Conservation (phyloP, 2,329 filamentous ascomycete genomes). For the Neopestalotiopsis rosae region DNA sequence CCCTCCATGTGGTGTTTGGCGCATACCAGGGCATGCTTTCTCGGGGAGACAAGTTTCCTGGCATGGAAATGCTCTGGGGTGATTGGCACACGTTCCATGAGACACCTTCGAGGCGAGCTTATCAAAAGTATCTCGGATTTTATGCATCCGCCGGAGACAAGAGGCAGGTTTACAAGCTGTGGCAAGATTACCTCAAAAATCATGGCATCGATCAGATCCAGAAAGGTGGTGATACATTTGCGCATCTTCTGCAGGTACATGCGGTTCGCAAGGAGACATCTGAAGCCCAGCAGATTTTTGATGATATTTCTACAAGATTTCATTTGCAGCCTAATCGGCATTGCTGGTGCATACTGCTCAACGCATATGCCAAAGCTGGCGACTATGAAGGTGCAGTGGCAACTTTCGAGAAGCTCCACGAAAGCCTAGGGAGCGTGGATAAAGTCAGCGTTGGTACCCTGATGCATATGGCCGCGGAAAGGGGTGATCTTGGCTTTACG, state of each 20-base stretch:
- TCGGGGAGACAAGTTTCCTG: constrained; percentile 42
- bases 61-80: constrained; percentile 51
- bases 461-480: constrained; percentile 72
- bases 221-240: constrained; percentile 44
- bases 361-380: constrained; percentile 68
- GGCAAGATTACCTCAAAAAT: constrained; percentile 45
- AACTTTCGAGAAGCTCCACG: constrained; percentile 65
- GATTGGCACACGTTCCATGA: constrained; percentile 53
- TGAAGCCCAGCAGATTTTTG: constrained; percentile 65
- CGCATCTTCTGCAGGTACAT: constrained; percentile 73
- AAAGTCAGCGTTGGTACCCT: constrained; percentile 72
- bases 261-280: constrained; percentile 69
- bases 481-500: constrained; percentile 76
- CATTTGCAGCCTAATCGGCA: constrained; percentile 59
- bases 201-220: constrained; percentile 40
- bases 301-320: constrained; percentile 62
- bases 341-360: constrained; percentile 80
- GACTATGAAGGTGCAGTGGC: constrained; percentile 70
- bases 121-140: constrained; percentile 53
- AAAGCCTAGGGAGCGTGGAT: constrained; percentile 57
- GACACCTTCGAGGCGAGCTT: constrained; percentile 49
- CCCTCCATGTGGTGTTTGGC: constrained; percentile 51
- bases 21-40: constrained; percentile 37
- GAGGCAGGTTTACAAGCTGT: constrained; percentile 49
- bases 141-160: constrained; percentile 55